These are phyloP conservation scores for Wickerhamiella spandovensis DNA, from an alignment of 805 yeast species.

Conservation along the genomic window DNA sequence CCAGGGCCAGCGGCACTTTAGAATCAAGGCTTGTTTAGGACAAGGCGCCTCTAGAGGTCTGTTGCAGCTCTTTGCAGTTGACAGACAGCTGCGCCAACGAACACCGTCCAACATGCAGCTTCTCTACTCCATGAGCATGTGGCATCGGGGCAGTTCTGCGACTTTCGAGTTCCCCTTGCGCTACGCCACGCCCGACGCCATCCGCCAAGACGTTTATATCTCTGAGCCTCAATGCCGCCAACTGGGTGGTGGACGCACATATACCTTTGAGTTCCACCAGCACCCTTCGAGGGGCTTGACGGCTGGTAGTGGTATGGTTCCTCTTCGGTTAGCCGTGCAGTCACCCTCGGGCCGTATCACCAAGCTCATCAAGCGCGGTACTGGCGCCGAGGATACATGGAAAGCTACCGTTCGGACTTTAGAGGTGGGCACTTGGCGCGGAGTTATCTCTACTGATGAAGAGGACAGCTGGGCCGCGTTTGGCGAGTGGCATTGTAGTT, in stretches of 20 bases:
- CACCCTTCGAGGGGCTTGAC: constrained; percentile 44
- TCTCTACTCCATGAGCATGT: constrained; percentile 59
- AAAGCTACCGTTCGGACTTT: constrained; percentile 45
- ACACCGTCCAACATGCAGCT: constrained; percentile 39
- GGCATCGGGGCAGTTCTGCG: constrained; percentile 48
- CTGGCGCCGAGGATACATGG: constrained; percentile 31
- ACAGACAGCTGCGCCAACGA: constrained; percentile 5
- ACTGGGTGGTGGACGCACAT: constrained; percentile 42
- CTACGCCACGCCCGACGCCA: constrained; percentile 57
- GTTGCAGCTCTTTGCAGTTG: constrained; percentile 46
- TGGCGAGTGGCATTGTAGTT: constrained; percentile 58
- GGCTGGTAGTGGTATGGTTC: constrained; percentile 28
- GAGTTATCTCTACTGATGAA: constrained; percentile 57
- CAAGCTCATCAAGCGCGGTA: constrained; percentile 35
- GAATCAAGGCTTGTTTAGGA: constrained; percentile 73
- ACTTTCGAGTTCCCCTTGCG: constrained; percentile 52
- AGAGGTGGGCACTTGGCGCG: constrained; percentile 75
- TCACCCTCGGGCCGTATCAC: constrained; percentile 74
- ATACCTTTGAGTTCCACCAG: constrained; percentile 51
- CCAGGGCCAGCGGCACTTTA: constrained; percentile 48
- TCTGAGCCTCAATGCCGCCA: constrained; percentile 69
- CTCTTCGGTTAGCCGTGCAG: constrained; percentile 54
- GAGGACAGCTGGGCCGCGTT: constrained; percentile 73
- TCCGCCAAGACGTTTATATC: constrained; percentile 64
- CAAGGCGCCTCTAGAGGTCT: constrained; percentile 54